phyloP scores from a whole-genome alignment of 1,284 basidiomycete genomes.

The Xerocomus amazonicus region DNA sequence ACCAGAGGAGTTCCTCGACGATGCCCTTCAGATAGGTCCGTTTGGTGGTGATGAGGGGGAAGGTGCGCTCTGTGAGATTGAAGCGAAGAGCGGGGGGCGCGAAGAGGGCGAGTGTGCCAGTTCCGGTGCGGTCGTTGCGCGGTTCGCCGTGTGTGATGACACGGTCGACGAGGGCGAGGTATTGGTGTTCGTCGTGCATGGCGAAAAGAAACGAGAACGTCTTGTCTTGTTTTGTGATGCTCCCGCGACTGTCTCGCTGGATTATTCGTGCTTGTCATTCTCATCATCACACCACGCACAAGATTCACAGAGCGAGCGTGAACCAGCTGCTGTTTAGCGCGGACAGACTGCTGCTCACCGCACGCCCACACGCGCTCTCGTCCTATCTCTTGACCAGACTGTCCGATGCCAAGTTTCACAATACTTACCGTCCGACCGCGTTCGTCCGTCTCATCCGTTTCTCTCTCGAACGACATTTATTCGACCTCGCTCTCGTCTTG shows the following conservation, averaged over 20 bases:
- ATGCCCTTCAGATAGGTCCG: slow-evolving; percentile 91
- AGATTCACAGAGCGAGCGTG: slow-evolving; percentile 22
- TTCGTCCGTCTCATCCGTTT: slow-evolving; percentile 29
- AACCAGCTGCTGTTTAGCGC: slow-evolving; percentile 27
- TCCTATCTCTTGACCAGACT: slow-evolving; percentile 22
- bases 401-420: slow-evolving; percentile 27
- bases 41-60: slow-evolving; percentile 95
- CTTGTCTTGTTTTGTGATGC: too few species aligned
- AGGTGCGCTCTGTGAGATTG: slow-evolving; percentile 65
- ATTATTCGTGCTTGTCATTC: too few species aligned
- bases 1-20: slow-evolving; percentile 95
- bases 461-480: slow-evolving; percentile 26
- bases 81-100: slow-evolving; percentile 87
- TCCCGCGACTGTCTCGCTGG: too few species aligned
- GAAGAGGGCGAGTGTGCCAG: slow-evolving; percentile 87
- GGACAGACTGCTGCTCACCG: slow-evolving; percentile 27
- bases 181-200: slow-evolving; percentile 80
- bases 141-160: slow-evolving; percentile 73
- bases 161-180: slow-evolving; percentile 74
- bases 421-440: slow-evolving; percentile 26
- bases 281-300: background rate
- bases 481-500: slow-evolving; percentile 38
- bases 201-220: background rate
- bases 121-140: slow-evolving; percentile 88
- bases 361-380: slow-evolving; percentile 18